Percentiles rank a stretch among this genome's conserved stretches.
Evolutionary conservation across 495 filamentous ascomycete genomes (phyloP).

Genomic region (Penicillium arizonense): DNA sequence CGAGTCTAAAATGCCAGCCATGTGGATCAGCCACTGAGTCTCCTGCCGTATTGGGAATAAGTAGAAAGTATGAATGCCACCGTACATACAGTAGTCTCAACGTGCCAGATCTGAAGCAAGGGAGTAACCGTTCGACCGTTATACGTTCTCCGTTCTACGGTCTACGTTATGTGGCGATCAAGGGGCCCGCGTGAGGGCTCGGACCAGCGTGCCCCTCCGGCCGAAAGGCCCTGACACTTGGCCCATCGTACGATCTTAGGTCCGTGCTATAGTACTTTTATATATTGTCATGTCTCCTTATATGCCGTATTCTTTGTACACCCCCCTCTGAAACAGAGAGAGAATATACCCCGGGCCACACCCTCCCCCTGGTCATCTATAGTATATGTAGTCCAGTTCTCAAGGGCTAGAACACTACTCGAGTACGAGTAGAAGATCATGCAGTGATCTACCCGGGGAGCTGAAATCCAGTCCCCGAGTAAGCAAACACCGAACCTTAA

Average conservation of each 20-base stretch:
- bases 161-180: neutral
- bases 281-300: neutral
- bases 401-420: slow-evolving; percentile 12
- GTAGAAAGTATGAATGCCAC: too few relatives aligned
- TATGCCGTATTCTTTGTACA: neutral
- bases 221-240: neutral
- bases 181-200: too few relatives aligned
- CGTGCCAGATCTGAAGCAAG: neutral
- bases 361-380: neutral
- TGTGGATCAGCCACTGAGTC: neutral
- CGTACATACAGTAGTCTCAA: neutral
- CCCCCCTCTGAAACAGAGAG: neutral
- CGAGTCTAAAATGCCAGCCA: neutral
- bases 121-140: neutral
- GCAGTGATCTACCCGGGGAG: slow-evolving; percentile 28
- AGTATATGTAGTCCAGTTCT: slow-evolving; percentile 15
- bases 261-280: slow-evolving; percentile 1
- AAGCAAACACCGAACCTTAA: too few relatives aligned
- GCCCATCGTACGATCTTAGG: slow-evolving; percentile 6
- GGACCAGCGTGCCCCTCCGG: neutral
- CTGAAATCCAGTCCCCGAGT: slow-evolving; percentile 13
- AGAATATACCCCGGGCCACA: slow-evolving; percentile 3
- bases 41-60: neutral
- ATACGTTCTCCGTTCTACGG: neutral
- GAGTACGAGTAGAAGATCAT: neutral